Base-by-base conservation (phyloP, 805 yeast genomes). In the Wickerhamiella siamensis region DNA sequence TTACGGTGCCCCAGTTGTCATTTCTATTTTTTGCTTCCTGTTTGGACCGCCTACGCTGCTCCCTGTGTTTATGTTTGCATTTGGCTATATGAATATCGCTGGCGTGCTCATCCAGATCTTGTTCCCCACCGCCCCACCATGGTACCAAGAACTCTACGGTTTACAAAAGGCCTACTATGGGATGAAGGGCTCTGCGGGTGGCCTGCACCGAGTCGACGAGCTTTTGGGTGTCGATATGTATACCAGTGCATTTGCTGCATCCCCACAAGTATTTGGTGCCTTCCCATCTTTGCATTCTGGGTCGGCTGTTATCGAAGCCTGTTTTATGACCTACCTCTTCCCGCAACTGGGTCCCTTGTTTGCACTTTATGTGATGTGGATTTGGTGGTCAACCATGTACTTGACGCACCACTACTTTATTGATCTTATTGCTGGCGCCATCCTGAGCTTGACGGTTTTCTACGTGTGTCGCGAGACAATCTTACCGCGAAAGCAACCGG, bases 371-470 rank as follows among this genome's bases (percentile, higher is more conserved):
- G 91, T 84, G n/a, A 64, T 75, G 48, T 84, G 94, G 93, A 70
- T 91, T 51, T 88, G 97, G 97, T 91, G 95, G 94, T 74, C 91
- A 39, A 91, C 97, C 14, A 88, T 88, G 98, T 88, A 88, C 61
- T 70, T 88, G 55, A 88, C 96, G 0, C 98, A 88, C 62, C 98
- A 88, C 63, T 88, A 88, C 60, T 91, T 91, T 56, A 75, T 88
- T 46, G 97, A 88, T 58, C 72, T 88, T 41, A 83, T 83, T 54
- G 88, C 83, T n/a, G 98, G 98, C 18, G 88, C 95, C 2, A 71
- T 76, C n/a, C 66, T 91, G 43, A 76, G 94, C 0, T 70, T 77
- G 45, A 59, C 72, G 14, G 77, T 82, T 26, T 87, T 83, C 60
- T 69, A 72, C 47, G 71, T 77, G 51, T 75, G 83, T 41, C 77